These are phyloP conservation scores for Zymoseptoria pseudotritici DNA, from an alignment of 2,329 filamentous ascomycete species.

Conservation along the genomic window DNA sequence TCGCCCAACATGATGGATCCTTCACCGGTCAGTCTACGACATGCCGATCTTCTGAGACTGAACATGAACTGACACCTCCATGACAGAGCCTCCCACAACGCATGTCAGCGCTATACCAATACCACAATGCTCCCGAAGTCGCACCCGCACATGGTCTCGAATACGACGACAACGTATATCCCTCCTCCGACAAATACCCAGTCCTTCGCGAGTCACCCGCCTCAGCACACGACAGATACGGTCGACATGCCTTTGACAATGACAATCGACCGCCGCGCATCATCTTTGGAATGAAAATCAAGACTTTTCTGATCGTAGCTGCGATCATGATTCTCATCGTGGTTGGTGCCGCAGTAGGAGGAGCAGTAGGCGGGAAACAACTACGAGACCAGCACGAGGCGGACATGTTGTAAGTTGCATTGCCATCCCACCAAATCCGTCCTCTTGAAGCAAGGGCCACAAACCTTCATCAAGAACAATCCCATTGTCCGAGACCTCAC, in stretches of 20 bases:
- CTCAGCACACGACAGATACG: conserved; percentile 17
- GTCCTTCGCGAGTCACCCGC: conserved; percentile 23
- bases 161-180: conserved; percentile 32
- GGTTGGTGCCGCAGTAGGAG: conserved; percentile 32
- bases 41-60: background rate
- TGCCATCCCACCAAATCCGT: background rate
- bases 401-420: conserved; percentile 5
- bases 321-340: conserved; percentile 26
- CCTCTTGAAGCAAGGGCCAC: background rate
- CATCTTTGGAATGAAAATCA: conserved; percentile 34
- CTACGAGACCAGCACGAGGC: conserved; percentile 16
- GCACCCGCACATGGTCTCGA: conserved; percentile 33
- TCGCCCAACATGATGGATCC: background rate
- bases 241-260: conserved; percentile 18
- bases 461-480: conserved; percentile 5
- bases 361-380: conserved; percentile 28
- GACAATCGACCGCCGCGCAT: conserved; percentile 30
- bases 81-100: conserved; percentile 16
- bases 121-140: conserved; percentile 34
- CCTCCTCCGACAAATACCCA: conserved; percentile 32
- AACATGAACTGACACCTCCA: background rate
- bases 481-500: background rate
- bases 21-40: background rate
- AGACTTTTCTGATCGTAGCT: conserved; percentile 29
- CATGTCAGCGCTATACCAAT: conserved; percentile 32